Conservation (phyloP, 2,329 filamentous ascomycete species). For the Pseudogymnoascus sp. region DNA sequence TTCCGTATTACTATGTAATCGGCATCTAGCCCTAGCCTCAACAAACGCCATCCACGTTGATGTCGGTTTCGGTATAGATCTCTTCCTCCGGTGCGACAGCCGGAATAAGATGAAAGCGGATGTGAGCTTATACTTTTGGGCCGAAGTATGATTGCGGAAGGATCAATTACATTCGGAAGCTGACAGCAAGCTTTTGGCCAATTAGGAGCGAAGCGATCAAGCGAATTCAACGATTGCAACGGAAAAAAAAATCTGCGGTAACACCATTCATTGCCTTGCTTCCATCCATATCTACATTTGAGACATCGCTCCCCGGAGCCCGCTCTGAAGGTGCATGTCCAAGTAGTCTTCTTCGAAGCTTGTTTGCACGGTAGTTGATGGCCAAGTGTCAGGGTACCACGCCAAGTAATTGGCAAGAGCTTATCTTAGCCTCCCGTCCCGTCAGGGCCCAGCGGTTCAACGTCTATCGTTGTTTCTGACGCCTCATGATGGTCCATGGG, state of each 20-base stretch:
- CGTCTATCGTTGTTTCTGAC: not conserved
- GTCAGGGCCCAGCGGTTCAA: not conserved
- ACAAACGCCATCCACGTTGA: not conserved
- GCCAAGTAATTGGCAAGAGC: constrained; percentile 3
- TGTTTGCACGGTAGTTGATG: not conserved
- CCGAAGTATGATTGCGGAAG: not conserved
- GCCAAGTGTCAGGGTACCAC: not conserved
- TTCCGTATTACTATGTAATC: not conserved
- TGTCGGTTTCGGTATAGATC: not conserved
- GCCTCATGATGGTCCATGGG: not conserved
- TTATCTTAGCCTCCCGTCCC: constrained; percentile 2
- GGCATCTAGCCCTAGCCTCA: not conserved
- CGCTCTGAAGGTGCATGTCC: not conserved
- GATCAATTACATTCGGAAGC: not conserved
- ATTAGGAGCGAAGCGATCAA: not conserved
- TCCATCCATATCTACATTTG: not conserved
- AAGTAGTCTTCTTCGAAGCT: not conserved
- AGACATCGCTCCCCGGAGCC: not conserved
- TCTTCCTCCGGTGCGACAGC: not conserved
- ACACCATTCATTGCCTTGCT: not conserved
- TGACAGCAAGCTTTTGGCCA: not conserved
- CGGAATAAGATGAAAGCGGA: not conserved
- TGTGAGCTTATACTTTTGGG: not conserved
- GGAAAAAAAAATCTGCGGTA: not conserved
- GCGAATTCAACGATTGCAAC: not conserved